A percentile compares a stretch with the other conserved stretches of the same genome.
These are phyloP conservation scores for Tricholoma furcatifolium DNA, from an alignment of 768 basidiomycete genomes.

Conservation along the genomic window DNA sequence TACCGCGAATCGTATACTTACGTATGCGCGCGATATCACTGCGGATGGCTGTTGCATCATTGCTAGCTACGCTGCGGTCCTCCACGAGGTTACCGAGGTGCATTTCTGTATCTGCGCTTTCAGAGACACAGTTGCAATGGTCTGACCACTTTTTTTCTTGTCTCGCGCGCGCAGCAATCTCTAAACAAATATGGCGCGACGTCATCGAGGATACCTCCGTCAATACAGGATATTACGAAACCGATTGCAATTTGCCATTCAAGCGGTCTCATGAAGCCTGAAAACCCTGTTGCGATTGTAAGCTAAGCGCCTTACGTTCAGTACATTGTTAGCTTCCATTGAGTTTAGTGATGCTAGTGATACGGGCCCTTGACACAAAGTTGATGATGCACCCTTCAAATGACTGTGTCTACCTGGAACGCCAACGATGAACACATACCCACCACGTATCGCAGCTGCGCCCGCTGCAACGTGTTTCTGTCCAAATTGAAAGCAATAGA, in stretches of 20 bases:
- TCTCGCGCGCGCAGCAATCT: not conserved
- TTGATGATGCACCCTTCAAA: too few relatives aligned
- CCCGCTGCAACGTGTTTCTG: conserved; percentile 9
- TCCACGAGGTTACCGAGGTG: not conserved
- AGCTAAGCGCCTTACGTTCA: not conserved
- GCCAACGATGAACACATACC: not conserved
- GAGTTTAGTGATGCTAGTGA: not conserved
- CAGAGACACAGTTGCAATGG: not conserved
- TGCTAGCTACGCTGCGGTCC: not conserved
- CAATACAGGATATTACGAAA: conserved; percentile 6
- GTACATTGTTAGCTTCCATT: not conserved
- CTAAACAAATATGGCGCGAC: not conserved
- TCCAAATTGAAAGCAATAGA: too few relatives aligned
- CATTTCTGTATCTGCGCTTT: not conserved
- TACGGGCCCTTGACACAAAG: too few relatives aligned
- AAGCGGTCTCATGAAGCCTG: not conserved
- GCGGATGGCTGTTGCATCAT: not conserved
- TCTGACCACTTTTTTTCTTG: not conserved
- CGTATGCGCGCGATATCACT: not conserved
- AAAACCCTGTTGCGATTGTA: too few relatives aligned
- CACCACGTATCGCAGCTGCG: conserved; percentile 10
- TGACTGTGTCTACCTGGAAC: not conserved
- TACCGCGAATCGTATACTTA: not conserved
- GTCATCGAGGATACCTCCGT: conserved; percentile 8
- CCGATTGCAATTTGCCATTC: not conserved